phyloP scores from a whole-genome alignment of 1,284 basidiomycete genomes.

The Heterobasidion annosum region DNA sequence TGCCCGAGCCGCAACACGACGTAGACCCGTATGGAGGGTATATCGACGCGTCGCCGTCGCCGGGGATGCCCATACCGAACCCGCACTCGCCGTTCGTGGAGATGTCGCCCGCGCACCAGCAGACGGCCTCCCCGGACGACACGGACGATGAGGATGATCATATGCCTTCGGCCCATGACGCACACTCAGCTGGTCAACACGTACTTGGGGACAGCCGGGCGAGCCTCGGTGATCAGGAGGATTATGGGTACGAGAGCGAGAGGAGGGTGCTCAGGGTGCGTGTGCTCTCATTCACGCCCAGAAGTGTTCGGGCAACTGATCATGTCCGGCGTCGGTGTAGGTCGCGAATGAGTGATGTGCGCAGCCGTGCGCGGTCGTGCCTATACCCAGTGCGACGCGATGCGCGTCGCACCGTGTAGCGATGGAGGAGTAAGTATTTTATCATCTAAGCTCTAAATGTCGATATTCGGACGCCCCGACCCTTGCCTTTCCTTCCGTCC shows the following conservation, averaged over 20 bases:
- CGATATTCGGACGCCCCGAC: neutral
- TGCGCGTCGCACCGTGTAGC: neutral
- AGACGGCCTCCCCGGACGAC: too few species aligned
- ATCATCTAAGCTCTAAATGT: neutral
- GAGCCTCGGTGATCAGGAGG: conserved; percentile 27
- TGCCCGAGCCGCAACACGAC: conserved; percentile 3
- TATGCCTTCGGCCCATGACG: conserved; percentile 7
- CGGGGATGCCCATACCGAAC: conserved; percentile 6
- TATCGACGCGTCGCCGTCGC: conserved; percentile 2
- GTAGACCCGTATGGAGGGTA: conserved; percentile 11
- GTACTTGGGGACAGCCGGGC: conserved; percentile 10
- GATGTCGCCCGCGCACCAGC: conserved; percentile 3
- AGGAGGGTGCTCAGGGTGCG: conserved; percentile 36
- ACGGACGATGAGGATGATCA: conserved; percentile 1
- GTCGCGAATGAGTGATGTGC: conserved; percentile 29
- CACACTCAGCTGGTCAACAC: neutral
- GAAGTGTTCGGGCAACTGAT: conserved; percentile 3
- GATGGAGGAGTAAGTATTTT: neutral
- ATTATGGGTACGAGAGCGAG: conserved; percentile 25
- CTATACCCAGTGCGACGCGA: neutral
- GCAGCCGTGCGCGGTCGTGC: neutral
- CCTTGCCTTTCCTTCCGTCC: neutral
- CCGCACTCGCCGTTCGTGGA: conserved; percentile 4
- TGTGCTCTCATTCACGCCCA: conserved; percentile 1
- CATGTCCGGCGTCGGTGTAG: conserved; percentile 12